Base-by-base conservation (phyloP, 2,329 filamentous ascomycete species). In the Colletotrichum tamarilloi region DNA sequence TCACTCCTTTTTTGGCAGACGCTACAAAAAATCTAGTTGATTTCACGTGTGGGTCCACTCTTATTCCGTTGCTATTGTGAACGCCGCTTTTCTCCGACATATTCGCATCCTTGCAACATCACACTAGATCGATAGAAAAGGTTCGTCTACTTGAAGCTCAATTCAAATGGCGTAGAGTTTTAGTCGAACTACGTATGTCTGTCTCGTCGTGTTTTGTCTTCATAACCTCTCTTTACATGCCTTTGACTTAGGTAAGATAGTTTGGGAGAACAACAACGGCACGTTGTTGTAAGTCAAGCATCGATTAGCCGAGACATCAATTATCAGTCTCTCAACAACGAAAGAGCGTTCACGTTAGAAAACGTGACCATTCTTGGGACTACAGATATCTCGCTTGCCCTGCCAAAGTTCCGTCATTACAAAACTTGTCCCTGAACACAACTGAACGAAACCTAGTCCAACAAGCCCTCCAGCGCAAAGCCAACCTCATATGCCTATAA, bases 181-280 rank as follows among this genome's bases (percentile, higher is more conserved):
- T 6, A 14, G 0, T 38, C 14, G 5, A 0, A 38, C 1, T 14
- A 19, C 16, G 5, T 0, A 4, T 4, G 42, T 19, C 42, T n/a
- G 42, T n/a, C 42, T n/a, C 19, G 4, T 46, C 7, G 1, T n/a
- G 5, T 9, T 19, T 9, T 46, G 42, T 7, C 16, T n/a, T 3
- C 12, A 3, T 4, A 1, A 46, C 42, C 6, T 46, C 19, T 46
- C 42, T 46, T 46, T 4, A 9, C 19, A 46, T n/a, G 8, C 42
- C 42, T 16, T n/a, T 46, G 3, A 46, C 16, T 46, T 1, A 0
- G 42, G 42, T 8, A 8, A 46, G 42, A n/a, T 46, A 19, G n/a
- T n/a, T 0, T n/a, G 42, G 16, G 19, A 0, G 35, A 42, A 42
- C 35, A 42, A 46, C 42, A 46, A 16, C 42, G 19, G n/a, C n/a